Conservation (phyloP, 2,329 filamentous ascomycete species). For the Elsinoe perseae region DNA sequence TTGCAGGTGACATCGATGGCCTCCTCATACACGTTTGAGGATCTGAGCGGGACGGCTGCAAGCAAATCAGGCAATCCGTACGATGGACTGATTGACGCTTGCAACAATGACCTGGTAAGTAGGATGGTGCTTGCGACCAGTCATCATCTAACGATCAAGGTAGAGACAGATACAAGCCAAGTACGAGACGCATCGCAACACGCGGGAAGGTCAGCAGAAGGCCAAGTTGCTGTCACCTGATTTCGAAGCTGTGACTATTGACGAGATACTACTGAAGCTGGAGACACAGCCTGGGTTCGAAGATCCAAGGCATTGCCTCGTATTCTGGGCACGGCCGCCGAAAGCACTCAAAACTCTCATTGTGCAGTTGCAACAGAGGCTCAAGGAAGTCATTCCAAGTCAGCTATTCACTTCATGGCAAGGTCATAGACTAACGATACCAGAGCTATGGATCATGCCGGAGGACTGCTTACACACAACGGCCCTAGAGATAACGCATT, state of each 20-base stretch:
- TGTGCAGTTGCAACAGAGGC: slow-evolving; percentile 57
- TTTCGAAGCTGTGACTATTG: slow-evolving; percentile 65
- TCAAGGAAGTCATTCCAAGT: slow-evolving; percentile 62
- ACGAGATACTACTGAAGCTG: slow-evolving; percentile 65
- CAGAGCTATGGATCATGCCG: slow-evolving; percentile 84
- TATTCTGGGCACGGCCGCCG: slow-evolving; percentile 82
- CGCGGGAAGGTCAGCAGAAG: slow-evolving; percentile 68
- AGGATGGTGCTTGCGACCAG: not conserved
- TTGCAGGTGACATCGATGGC: slow-evolving; percentile 23
- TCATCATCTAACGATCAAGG: slow-evolving; percentile 1
- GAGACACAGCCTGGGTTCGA: slow-evolving; percentile 61
- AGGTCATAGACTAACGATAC: not conserved
- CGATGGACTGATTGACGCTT: slow-evolving; percentile 61
- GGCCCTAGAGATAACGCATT: slow-evolving; percentile 75
- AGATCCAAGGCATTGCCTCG: slow-evolving; percentile 73
- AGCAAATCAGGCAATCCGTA: slow-evolving; percentile 60
- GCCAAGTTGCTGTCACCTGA: slow-evolving; percentile 60
- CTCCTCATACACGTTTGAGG: slow-evolving; percentile 31
- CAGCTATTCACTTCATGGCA: slow-evolving; percentile 29
- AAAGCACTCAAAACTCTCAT: slow-evolving; percentile 61
- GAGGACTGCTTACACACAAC: slow-evolving; percentile 73
- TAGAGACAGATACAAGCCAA: slow-evolving; percentile 61
- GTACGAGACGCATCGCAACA: slow-evolving; percentile 66
- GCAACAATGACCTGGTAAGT: slow-evolving; percentile 58
- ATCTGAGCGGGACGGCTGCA: slow-evolving; percentile 25